Evolutionary conservation across 129 eudicot genomes (phyloP).

Genomic region (Kitagawia praeruptora): DNA sequence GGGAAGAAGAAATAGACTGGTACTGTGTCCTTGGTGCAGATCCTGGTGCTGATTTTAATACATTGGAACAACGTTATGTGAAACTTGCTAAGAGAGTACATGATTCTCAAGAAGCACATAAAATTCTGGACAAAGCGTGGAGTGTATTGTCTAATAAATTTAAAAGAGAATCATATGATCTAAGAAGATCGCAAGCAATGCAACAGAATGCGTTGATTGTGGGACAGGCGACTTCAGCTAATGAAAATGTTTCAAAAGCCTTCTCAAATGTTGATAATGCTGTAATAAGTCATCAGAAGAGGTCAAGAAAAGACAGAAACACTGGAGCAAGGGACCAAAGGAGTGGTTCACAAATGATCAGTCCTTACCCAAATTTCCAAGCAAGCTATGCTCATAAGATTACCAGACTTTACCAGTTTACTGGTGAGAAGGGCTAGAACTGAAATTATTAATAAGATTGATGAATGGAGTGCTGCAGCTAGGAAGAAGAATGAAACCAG

Average conservation of each 20-base stretch:
- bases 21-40: conserved; percentile 55
- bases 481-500: not conserved
- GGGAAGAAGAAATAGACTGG: conserved; percentile 52
- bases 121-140: conserved; percentile 17
- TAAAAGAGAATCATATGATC: not conserved
- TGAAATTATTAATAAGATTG: conserved; percentile 37
- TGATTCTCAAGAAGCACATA: conserved; percentile 40
- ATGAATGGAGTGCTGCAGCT: conserved; percentile 23
- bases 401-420: conserved; percentile 30
- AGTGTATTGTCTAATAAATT: conserved; percentile 43
- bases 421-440: conserved; percentile 47
- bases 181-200: not conserved
- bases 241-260: not conserved
- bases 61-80: conserved; percentile 35
- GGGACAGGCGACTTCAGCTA: not conserved
- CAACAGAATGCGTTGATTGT: not conserved
- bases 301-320: not conserved
- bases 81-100: conserved; percentile 32
- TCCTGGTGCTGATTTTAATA: conserved; percentile 44
- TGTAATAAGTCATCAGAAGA: not conserved
- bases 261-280: not conserved
- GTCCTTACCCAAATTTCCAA: not conserved
- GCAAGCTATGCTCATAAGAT: conserved; percentile 16
- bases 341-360: not conserved
- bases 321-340: not conserved